Base-by-base conservation (phyloP, 768 basidiomycete species). In the Dictyophora rubrovolvata region DNA sequence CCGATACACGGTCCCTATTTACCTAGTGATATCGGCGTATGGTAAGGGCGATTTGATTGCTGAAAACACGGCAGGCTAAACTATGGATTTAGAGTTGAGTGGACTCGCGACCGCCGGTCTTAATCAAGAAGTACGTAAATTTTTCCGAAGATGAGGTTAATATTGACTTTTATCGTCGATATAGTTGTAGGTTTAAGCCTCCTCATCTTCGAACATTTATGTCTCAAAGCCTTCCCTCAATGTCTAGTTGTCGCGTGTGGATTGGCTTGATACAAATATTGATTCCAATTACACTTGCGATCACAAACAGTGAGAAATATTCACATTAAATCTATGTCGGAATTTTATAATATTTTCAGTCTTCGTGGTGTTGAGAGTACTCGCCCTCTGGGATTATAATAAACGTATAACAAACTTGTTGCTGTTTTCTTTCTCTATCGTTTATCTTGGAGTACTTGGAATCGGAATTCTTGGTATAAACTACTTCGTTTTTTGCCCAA, bases 1-100 rank as follows among this genome's bases (percentile, higher is more conserved):
- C 59, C 70, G 76, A 2, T 79, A 79, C 61, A 23, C 67, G 0
- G 71, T 76, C 0, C 68, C 72, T 34, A 58, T 36, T 5, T 64
- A 60, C 10, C 64, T 72, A 1, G 47, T 69, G 12, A 61, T 62
- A 3, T 59, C 66, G 5, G 65, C 71, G 0, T 64, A 64, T 63
- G 66, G 72, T 73, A 54, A 12, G 70, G 64, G 35, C 11, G 20
- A 48, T 9, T 48, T 48, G n/a, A 21, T 48, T 21, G 6, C 21
- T n/a, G 47, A 21, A n/a, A 21, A 21, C 47, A 9, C 2, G 21
- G 21, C n/a, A 6, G 9, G 21, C n/a, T 48, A 21, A 21, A 48
- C 2, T 48, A 48, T 48, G n/a, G 47, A 8, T 10, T 16, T 35
- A 55, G 54, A 55, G 22, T 35, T 55, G 21, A 55, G 54, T n/a